A percentile compares a stretch with the other conserved stretches of the same genome.
Evolutionary conservation across 1,284 basidiomycete genomes (phyloP).

Genomic region (Cutaneotrichosporon sp.): DNA sequence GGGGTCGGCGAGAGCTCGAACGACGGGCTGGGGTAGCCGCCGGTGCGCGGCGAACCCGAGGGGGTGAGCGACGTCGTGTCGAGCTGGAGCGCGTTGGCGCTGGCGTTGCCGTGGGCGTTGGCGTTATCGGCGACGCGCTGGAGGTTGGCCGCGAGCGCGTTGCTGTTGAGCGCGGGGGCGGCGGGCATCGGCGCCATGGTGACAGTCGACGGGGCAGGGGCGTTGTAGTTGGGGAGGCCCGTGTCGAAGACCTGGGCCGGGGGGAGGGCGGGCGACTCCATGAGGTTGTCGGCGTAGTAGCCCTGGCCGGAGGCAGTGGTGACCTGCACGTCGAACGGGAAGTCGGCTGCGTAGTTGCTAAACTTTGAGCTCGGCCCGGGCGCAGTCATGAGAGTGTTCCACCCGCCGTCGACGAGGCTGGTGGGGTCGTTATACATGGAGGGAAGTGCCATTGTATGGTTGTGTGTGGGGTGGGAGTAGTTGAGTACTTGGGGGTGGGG

Average conservation of each 20-base stretch:
- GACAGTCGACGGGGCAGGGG: background rate
- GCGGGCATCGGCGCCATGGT: slow-evolving; percentile 1
- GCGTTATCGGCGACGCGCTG: background rate
- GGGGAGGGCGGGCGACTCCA: slow-evolving; percentile 16
- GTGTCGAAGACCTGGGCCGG: slow-evolving; percentile 16
- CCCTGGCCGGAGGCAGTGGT: background rate
- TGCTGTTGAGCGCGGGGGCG: background rate
- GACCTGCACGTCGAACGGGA: slow-evolving; percentile 4
- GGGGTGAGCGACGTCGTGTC: slow-evolving; percentile 17
- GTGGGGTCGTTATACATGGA: background rate
- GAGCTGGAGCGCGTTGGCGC: slow-evolving; percentile 23
- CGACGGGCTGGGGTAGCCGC: slow-evolving; percentile 19
- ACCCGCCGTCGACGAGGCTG: background rate
- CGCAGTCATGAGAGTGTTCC: background rate
- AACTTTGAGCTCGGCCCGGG: slow-evolving; percentile 12
- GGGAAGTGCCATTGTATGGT: background rate
- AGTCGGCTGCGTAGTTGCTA: slow-evolving; percentile 4
- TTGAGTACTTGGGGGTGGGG: no score
- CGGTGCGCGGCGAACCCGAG: slow-evolving; percentile 8
- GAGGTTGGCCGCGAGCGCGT: background rate
- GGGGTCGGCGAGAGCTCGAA: slow-evolving; percentile 27
- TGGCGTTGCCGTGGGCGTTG: no score
- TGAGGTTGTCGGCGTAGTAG: background rate
- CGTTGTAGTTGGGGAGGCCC: slow-evolving; percentile 8
- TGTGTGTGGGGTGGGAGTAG: background rate